Base-by-base conservation (phyloP, 2,329 filamentous ascomycete species). In the Aspergillus floridensis region DNA sequence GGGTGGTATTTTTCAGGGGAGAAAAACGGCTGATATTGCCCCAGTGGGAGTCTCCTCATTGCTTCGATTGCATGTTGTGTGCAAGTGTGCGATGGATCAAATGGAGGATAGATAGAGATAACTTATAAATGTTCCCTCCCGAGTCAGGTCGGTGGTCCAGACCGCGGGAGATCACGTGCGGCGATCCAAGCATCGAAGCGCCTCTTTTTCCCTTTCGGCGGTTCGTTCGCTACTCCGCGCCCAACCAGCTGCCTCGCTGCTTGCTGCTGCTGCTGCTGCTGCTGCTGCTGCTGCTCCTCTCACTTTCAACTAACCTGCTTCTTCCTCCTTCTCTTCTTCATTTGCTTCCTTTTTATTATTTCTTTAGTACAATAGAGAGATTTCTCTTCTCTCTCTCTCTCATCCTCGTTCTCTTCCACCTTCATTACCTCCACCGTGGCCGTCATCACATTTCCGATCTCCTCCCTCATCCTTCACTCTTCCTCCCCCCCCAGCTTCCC, bases 141-240 rank as follows among this genome's bases (percentile, higher is more conserved):
- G 4, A 22, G 11, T 12, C 32, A 21, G 47, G 11, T 12, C 32
- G 16, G 47, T 56, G 56, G 63, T 63, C 63, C 59, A 65, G 63
- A 63, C 63, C 61, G 53, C 38, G 14, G 38, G 6, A 49, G 57
- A 56, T 66, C 64, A 66, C 64, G 64, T 66, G 64, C 49, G 58
- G 29, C 52, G 61, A 60, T 65, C 61, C 57, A 58, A 59, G 50
- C 53, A 54, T 57, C 46, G 61, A 56, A 59, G 58, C 59, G 59
- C 56, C 44, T 61, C 32, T 46, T 54, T 57, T 56, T 53, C 35
- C 53, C 24, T 46, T 56, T 56, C 53, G 57, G 52, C 54, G 31
- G 47, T 49, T 54, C 38, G 52, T 54, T 54, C 38, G 47, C 19
- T 56, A 35, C 52, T 59, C 53, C 58, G 46, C 41, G 53, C 51